A percentile compares a stretch with the other conserved stretches of the same genome.
Conservation (phyloP, 306 rosid species). For the Phaseolus lunatus region DNA sequence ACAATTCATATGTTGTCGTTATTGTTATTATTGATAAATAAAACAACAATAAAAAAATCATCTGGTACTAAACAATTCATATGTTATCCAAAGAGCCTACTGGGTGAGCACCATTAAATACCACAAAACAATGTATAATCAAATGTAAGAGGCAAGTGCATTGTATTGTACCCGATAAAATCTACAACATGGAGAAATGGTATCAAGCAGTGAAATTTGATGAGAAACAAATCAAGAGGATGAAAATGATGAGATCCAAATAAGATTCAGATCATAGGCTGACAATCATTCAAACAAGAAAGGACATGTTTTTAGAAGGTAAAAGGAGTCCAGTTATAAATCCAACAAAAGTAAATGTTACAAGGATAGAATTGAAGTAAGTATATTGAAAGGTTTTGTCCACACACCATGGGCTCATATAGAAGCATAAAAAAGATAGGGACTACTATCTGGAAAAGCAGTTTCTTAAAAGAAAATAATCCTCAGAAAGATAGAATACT, state of each 20-base stretch:
- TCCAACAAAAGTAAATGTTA: not conserved
- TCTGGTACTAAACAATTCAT: slow-evolving; percentile 7
- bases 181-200: slow-evolving; percentile 21
- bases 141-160: not conserved
- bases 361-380: not conserved
- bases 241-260: not conserved
- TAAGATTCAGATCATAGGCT: slow-evolving; percentile 18
- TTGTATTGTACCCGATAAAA: not conserved
- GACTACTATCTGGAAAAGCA: not conserved
- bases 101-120: not conserved
- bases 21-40: no score
- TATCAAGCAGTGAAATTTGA: not conserved
- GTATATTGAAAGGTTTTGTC: not conserved
- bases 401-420: not conserved
- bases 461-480: not conserved
- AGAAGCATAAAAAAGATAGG: not conserved
- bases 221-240: not conserved
- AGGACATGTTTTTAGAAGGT: not conserved
- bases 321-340: not conserved
- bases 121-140: not conserved
- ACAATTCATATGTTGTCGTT: not conserved
- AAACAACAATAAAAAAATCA: not conserved
- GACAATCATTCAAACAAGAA: not conserved
- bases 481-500: not conserved
- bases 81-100: slow-evolving; percentile 1